These are phyloP conservation scores for Citeromyces hawaiiensis DNA, from an alignment of 1,139 yeast species.

Conservation along the genomic window DNA sequence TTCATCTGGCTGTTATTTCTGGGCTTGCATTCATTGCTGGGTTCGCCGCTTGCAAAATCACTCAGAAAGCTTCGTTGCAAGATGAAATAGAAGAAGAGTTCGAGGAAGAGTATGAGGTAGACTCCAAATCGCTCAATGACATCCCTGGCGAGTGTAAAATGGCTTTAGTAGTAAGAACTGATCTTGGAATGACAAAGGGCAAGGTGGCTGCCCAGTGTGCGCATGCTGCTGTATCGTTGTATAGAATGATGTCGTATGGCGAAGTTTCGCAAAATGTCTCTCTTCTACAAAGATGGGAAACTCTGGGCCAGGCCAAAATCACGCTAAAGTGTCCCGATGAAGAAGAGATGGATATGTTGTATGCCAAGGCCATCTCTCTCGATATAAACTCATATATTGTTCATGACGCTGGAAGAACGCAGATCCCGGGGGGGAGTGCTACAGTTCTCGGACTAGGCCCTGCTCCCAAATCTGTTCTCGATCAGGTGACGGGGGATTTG, in stretches of 20 bases:
- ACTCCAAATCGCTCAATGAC: conserved; percentile 43
- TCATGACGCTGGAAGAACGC: conserved; percentile 96
- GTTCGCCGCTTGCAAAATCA: neutral
- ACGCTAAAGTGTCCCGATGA: conserved; percentile 63
- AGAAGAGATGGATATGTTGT: conserved; percentile 66
- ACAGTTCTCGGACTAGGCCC: conserved; percentile 95
- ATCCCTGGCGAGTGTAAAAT: conserved; percentile 73
- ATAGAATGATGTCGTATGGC: conserved; percentile 49
- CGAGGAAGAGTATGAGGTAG: conserved; percentile 30
- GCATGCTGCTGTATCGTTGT: conserved; percentile 92
- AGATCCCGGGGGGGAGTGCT: conserved; percentile 87
- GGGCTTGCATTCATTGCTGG: neutral
- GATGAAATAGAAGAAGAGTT: conserved; percentile 30
- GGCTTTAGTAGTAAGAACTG: conserved; percentile 83
- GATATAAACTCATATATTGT: conserved; percentile 72
- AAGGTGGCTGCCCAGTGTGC: conserved; percentile 96
- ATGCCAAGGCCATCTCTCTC: conserved; percentile 68
- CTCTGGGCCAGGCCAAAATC: conserved; percentile 88
- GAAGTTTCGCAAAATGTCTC: conserved; percentile 43
- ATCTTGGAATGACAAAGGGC: conserved; percentile 86
- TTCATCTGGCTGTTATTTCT: neutral
- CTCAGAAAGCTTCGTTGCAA: conserved; percentile 12
- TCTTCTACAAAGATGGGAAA: conserved; percentile 68
- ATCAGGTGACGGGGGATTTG: conserved; percentile 67
- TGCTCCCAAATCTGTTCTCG: conserved; percentile 77